Evolutionary conservation across 768 basidiomycete genomes (phyloP).

Genomic region (Amanita pallidorosea): DNA sequence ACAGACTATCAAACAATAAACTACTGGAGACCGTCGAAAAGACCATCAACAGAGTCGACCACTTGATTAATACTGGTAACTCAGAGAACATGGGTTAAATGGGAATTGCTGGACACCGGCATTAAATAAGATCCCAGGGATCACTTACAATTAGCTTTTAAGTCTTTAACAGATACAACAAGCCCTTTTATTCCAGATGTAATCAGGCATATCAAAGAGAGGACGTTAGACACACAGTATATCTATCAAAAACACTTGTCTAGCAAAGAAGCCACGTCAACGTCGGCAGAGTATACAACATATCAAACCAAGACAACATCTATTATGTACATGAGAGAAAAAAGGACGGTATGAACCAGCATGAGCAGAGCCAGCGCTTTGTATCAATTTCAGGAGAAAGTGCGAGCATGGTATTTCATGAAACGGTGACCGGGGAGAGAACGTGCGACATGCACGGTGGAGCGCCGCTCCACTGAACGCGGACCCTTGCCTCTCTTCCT

Average conservation of each 20-base stretch:
- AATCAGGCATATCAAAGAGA: neutral
- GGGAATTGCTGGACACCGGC: too few relatives aligned
- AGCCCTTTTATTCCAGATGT: neutral
- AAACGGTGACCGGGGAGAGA: constrained; percentile 1
- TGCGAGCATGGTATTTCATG: neutral
- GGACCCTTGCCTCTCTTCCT: neutral
- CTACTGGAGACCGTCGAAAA: neutral
- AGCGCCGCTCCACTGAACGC: neutral
- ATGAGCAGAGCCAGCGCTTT: neutral
- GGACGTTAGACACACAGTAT: neutral
- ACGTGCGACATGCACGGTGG: neutral
- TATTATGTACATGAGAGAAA: neutral
- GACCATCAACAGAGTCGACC: neutral
- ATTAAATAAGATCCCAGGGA: neutral
- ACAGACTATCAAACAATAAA: neutral
- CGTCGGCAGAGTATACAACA: neutral
- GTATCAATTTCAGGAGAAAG: neutral
- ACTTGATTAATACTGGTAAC: neutral
- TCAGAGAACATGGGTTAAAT: neutral
- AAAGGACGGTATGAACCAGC: neutral
- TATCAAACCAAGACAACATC: neutral
- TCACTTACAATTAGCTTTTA: too few relatives aligned
- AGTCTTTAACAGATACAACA: too few relatives aligned
- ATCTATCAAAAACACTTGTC: neutral
- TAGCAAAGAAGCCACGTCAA: neutral